Conservation (phyloP, 345 rosid genomes). For the Pugionium cornutum region DNA sequence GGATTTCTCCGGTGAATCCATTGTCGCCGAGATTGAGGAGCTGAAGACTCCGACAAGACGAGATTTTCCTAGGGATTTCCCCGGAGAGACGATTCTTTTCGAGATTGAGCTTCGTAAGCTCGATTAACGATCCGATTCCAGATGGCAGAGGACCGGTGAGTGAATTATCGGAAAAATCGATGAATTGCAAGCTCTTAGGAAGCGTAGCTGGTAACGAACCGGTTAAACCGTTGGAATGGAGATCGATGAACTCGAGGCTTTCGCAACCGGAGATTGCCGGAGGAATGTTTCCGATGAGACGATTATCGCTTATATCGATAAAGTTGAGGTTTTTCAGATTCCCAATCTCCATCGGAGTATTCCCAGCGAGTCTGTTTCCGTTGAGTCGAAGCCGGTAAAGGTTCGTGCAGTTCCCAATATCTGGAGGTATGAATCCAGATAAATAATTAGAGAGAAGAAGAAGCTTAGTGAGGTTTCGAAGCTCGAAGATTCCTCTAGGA, state of each 20-base stretch:
- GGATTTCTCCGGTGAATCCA: slow-evolving; percentile 72
- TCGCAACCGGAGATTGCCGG: slow-evolving; percentile 54
- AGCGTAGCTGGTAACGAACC: slow-evolving; percentile 67
- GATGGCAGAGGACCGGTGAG: slow-evolving; percentile 60
- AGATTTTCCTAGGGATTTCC: slow-evolving; percentile 64
- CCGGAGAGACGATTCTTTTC: slow-evolving; percentile 72
- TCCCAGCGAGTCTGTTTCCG: slow-evolving; percentile 70
- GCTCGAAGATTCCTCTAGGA: slow-evolving; percentile 58
- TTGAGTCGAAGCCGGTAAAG: slow-evolving; percentile 67
- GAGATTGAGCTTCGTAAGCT: slow-evolving; percentile 73
- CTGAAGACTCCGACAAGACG: slow-evolving; percentile 71
- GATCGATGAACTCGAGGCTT: slow-evolving; percentile 71
- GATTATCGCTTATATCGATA: slow-evolving; percentile 70
- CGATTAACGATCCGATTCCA: slow-evolving; percentile 65
- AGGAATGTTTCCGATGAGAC: slow-evolving; percentile 68
- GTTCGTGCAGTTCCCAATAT: slow-evolving; percentile 77
- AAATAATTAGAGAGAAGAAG: slow-evolving; percentile 74
- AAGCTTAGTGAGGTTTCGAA: slow-evolving; percentile 79
- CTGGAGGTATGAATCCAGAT: slow-evolving; percentile 76
- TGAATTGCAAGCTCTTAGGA: slow-evolving; percentile 61
- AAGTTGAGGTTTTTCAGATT: slow-evolving; percentile 65
- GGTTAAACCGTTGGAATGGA: slow-evolving; percentile 75
- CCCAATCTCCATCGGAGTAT: slow-evolving; percentile 77
- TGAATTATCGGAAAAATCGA: slow-evolving; percentile 76
- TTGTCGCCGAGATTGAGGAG: slow-evolving; percentile 74